Percentiles rank a stretch among this genome's conserved stretches.
These are phyloP conservation scores for Phytophthora chlamydospora DNA, from an alignment of 352 stramenopile genomes.

Conservation along the genomic window DNA sequence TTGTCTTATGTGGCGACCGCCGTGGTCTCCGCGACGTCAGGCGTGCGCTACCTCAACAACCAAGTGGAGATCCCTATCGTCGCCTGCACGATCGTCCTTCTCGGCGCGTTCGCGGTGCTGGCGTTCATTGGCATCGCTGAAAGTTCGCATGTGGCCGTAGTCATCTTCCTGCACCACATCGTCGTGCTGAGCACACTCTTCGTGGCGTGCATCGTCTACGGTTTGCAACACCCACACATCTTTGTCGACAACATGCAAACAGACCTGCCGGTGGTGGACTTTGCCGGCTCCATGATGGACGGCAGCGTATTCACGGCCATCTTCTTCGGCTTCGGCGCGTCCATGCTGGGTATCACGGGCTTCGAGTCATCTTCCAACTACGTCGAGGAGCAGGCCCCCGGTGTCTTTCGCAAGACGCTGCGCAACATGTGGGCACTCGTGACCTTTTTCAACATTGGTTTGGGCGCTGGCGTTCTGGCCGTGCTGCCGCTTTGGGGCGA, in stretches of 20 bases:
- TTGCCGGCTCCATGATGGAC: conserved; percentile 49
- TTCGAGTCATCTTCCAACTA: conserved; percentile 91
- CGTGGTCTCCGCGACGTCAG: conserved; percentile 63
- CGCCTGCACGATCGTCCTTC: conserved; percentile 42
- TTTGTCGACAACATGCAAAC: conserved; percentile 72
- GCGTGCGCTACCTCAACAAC: conserved; percentile 82
- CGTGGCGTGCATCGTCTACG: conserved; percentile 57
- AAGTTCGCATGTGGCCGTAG: conserved; percentile 75
- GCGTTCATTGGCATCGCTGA: conserved; percentile 77
- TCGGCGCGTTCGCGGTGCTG: conserved; percentile 83
- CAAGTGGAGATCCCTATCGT: conserved; percentile 58
- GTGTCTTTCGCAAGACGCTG: conserved; percentile 78
- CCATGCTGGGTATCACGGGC: conserved; percentile 89
- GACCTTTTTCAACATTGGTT: conserved; percentile 80
- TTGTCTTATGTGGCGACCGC: conserved; percentile 91
- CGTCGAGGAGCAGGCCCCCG: conserved; percentile 82
- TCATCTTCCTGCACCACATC: conserved; percentile 87
- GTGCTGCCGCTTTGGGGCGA: conserved; percentile 62
- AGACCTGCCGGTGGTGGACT: conserved; percentile 57
- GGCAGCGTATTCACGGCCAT: conserved; percentile 52
- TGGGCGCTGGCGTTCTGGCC: conserved; percentile 65
- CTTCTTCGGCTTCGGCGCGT: conserved; percentile 76
- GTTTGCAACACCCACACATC: conserved; percentile 53
- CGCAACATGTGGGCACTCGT: conserved; percentile 84
- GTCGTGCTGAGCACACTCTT: conserved; percentile 62